Evolutionary conservation across 2,329 filamentous ascomycete species (phyloP).

Genomic region (Scedosporium apiospermum): DNA sequence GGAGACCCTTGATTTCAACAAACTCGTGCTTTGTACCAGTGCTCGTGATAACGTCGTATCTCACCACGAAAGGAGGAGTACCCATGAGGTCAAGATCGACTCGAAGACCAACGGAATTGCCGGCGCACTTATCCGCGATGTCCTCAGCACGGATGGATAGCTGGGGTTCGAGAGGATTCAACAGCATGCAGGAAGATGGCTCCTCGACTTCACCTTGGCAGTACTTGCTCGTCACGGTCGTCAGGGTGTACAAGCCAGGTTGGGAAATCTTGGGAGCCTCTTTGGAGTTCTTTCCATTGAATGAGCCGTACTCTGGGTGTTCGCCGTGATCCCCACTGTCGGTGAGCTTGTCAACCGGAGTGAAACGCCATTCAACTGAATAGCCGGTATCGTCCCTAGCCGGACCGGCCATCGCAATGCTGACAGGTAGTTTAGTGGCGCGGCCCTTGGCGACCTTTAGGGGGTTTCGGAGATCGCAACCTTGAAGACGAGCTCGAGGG

Average conservation of each 20-base stretch:
- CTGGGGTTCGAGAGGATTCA: slow-evolving; percentile 83
- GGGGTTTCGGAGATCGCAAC: slow-evolving; percentile 71
- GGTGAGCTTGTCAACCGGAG: slow-evolving; percentile 58
- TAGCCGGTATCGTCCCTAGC: slow-evolving; percentile 51
- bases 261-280: slow-evolving; percentile 61
- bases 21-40: slow-evolving; percentile 44
- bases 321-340: slow-evolving; percentile 61
- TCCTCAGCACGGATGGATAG: slow-evolving; percentile 66
- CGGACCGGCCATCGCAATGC: slow-evolving; percentile 47
- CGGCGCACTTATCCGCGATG: slow-evolving; percentile 90
- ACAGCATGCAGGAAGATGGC: slow-evolving; percentile 82
- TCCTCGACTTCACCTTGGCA: slow-evolving; percentile 87
- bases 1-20: slow-evolving; percentile 57
- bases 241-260: slow-evolving; percentile 79
- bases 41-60: slow-evolving; percentile 62
- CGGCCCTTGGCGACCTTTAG: slow-evolving; percentile 75
- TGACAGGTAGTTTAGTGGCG: slow-evolving; percentile 58
- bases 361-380: slow-evolving; percentile 73
- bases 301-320: slow-evolving; percentile 45
- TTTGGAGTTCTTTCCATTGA: slow-evolving; percentile 50
- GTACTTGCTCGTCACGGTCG: slow-evolving; percentile 66
- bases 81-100: slow-evolving; percentile 86
- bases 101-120: slow-evolving; percentile 81
- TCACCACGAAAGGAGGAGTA: slow-evolving; percentile 80
- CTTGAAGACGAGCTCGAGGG: slow-evolving; percentile 60